Evolutionary conservation across 495 filamentous ascomycete genomes (phyloP).

Genomic region (Halenospora varia): DNA sequence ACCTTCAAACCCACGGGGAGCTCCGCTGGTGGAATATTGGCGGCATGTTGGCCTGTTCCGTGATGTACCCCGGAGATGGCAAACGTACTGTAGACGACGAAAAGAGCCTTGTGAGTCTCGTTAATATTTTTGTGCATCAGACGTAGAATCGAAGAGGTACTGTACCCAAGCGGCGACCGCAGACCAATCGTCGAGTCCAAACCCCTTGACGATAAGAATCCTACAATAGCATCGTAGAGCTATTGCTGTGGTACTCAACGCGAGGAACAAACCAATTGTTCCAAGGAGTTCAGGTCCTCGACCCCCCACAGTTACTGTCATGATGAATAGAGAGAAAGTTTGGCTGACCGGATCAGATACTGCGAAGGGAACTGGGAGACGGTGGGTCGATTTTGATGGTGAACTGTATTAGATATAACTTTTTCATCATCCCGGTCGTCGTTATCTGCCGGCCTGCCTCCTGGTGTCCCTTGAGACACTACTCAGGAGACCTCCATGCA

Average conservation of each 20-base stretch:
- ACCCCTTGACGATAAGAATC: constrained; percentile 33
- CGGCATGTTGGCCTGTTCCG: constrained; percentile 21
- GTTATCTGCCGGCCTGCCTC: background rate
- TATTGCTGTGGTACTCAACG: constrained; percentile 31
- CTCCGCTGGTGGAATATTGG: constrained; percentile 10
- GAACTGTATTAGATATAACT: constrained; percentile 1
- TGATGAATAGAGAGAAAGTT: constrained; percentile 4
- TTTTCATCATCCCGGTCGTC: background rate
- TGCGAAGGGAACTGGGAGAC: background rate
- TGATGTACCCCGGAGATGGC: constrained; percentile 17
- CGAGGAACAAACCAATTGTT: constrained; percentile 24
- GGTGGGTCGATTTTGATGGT: background rate
- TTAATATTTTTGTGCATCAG: constrained; percentile 7
- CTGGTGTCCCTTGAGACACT: background rate
- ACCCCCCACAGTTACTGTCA: constrained; percentile 10
- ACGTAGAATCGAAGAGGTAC: background rate
- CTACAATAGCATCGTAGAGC: constrained; percentile 36
- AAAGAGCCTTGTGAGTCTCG: constrained; percentile 10
- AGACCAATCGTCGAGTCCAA: constrained; percentile 39
- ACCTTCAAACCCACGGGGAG: constrained; percentile 24
- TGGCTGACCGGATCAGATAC: background rate
- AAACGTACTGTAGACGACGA: constrained; percentile 18
- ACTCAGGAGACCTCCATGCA: background rate
- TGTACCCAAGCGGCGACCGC: constrained; percentile 24
- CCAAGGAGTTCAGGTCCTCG: constrained; percentile 20